A percentile compares a stretch with the other conserved stretches of the same genome.
Conservation (phyloP, 2,329 filamentous ascomycete species). For the Trichoderma gracile region DNA sequence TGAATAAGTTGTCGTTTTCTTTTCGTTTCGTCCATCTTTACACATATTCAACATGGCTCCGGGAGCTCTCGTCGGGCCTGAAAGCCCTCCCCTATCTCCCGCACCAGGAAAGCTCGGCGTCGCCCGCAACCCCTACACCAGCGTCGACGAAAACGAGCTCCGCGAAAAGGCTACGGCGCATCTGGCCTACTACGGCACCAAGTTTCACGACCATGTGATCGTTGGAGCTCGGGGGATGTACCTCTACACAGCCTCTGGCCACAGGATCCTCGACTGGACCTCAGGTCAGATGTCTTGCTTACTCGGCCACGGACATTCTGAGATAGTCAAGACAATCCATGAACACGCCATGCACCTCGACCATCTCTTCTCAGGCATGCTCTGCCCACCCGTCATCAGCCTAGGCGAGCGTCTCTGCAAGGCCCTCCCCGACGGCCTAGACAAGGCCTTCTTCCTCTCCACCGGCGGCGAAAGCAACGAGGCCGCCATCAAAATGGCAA, state of each 20-base stretch:
- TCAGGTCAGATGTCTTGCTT: constrained; percentile 63
- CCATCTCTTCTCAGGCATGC: constrained; percentile 61
- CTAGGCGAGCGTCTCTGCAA: constrained; percentile 53
- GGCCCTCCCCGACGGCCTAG: constrained; percentile 51
- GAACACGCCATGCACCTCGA: constrained; percentile 54
- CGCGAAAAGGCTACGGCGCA: constrained; percentile 31
- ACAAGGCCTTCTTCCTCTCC: constrained; percentile 59
- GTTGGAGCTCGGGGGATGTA: constrained; percentile 46
- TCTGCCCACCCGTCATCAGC: constrained; percentile 57
- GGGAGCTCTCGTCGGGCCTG: constrained; percentile 25
- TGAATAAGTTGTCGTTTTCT: too few species aligned
- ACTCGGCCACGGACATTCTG: constrained; percentile 58
- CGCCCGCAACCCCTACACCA: constrained; percentile 30
- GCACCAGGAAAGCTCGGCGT: constrained; percentile 22
- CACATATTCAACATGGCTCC: constrained; percentile 31
- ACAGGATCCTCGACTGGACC: constrained; percentile 58
- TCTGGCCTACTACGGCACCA: constrained; percentile 34
- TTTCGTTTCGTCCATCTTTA: neutral
- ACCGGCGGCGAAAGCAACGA: constrained; percentile 61
- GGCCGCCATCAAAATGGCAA: constrained; percentile 65
- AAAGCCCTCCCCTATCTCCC: constrained; percentile 14
- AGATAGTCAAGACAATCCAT: constrained; percentile 56
- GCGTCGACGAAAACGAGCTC: constrained; percentile 31
- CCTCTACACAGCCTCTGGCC: constrained; percentile 48
- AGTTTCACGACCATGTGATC: constrained; percentile 42